A percentile compares a stretch with the other conserved stretches of the same genome.
Conservation (phyloP, 495 filamentous ascomycete species). For the Penicillium parvum region DNA sequence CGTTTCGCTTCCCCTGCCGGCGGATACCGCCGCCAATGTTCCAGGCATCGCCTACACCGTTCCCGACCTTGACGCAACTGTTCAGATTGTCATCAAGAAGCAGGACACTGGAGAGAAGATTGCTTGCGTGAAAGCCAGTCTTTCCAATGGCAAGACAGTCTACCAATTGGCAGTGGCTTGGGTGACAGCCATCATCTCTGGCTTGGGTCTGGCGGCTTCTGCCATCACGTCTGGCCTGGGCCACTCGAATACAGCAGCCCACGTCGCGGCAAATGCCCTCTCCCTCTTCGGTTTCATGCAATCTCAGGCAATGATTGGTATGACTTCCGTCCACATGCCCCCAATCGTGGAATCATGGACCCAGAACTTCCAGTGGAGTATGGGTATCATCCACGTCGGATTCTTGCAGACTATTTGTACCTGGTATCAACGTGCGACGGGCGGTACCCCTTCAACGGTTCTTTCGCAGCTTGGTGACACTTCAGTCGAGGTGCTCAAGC, state of each 20-base stretch:
- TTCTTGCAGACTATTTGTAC: conserved; percentile 88
- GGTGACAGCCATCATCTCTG: conserved; percentile 81
- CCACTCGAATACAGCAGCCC: conserved; percentile 94
- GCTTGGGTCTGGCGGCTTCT: conserved; percentile 75
- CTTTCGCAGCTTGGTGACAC: conserved; percentile 67
- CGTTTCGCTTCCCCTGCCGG: conserved; percentile 59
- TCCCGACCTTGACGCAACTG: conserved; percentile 88
- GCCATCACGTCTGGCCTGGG: conserved; percentile 78
- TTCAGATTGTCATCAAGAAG: conserved; percentile 72
- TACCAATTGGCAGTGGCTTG: conserved; percentile 86
- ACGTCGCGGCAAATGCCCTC: conserved; percentile 88
- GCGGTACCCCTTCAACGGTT: conserved; percentile 77
- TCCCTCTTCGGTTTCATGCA: conserved; percentile 96
- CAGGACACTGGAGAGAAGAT: conserved; percentile 58
- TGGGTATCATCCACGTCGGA: conserved; percentile 87
- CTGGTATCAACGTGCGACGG: conserved; percentile 95
- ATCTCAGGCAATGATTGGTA: conserved; percentile 90
- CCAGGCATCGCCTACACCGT: conserved; percentile 84
- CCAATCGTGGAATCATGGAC: conserved; percentile 93
- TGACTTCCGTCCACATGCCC: conserved; percentile 78
- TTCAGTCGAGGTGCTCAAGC: conserved; percentile 83
- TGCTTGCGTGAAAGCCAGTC: conserved; percentile 81
- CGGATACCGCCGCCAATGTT: conserved; percentile 56
- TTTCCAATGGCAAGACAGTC: conserved; percentile 93
- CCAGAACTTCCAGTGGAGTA: conserved; percentile 97